Conservation (phyloP, 2,329 filamentous ascomycete species). For the Teratosphaeria gauchensis region DNA sequence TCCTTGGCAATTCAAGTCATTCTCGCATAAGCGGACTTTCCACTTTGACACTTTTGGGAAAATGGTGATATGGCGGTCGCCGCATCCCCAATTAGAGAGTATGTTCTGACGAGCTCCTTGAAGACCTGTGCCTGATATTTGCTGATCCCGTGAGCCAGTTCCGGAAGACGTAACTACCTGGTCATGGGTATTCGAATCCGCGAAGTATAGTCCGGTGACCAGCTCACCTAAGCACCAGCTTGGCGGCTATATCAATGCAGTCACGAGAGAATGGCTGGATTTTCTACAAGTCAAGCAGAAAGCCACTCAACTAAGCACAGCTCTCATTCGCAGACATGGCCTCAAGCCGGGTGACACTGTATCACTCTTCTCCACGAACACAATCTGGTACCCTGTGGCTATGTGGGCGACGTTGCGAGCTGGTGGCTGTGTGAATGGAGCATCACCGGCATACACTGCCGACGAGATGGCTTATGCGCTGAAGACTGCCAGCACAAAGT, state of each 20-base stretch:
- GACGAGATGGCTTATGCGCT: constrained; percentile 58
- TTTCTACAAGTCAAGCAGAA: constrained; percentile 47
- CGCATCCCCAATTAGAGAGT: constrained; percentile 35
- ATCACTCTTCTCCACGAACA: constrained; percentile 52
- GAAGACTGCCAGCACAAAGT: constrained; percentile 45
- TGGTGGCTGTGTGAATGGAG: constrained; percentile 48
- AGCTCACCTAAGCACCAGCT: constrained; percentile 26
- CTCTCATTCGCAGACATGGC: constrained; percentile 45
- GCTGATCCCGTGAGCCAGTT: constrained; percentile 29
- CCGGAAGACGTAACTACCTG: constrained; percentile 46
- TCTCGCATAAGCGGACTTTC: not conserved
- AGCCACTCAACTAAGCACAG: constrained; percentile 49
- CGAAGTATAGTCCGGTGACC: constrained; percentile 38
- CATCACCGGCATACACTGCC: constrained; percentile 53
- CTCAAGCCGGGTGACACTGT: constrained; percentile 46
- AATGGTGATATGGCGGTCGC: constrained; percentile 23
- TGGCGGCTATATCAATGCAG: constrained; percentile 47
- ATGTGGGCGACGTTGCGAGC: constrained; percentile 46
- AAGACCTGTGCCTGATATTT: not conserved
- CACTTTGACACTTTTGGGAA: not conserved
- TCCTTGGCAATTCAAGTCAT: not conserved
- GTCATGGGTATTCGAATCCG: constrained; percentile 51
- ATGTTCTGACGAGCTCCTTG: constrained; percentile 6
- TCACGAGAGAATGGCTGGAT: constrained; percentile 47
- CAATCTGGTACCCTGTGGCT: constrained; percentile 56